These are phyloP conservation scores for Rhinocladiella mackenziei DNA, from an alignment of 2,329 filamentous ascomycete species.

Conservation along the genomic window DNA sequence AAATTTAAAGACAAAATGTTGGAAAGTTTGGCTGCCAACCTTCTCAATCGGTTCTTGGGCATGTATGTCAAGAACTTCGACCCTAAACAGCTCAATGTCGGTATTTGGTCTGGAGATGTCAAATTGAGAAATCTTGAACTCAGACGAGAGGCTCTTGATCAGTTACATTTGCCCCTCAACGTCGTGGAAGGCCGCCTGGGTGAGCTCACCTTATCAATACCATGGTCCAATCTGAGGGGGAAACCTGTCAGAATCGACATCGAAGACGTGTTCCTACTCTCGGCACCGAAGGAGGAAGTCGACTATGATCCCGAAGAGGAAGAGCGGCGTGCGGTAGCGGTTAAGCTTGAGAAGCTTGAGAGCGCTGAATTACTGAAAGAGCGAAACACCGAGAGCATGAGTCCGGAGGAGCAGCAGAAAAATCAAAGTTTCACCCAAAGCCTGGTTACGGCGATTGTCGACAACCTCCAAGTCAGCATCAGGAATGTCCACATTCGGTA, in stretches of 20 bases:
- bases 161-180: conserved; percentile 93
- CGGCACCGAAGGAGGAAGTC: conserved; percentile 90
- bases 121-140: conserved; percentile 90
- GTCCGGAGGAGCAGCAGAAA: conserved; percentile 91
- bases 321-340: conserved; percentile 73
- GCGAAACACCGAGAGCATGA: conserved; percentile 85
- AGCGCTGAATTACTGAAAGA: conserved; percentile 93
- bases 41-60: conserved; percentile 98
- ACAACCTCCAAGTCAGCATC: conserved; percentile 95
- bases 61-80: conserved; percentile 99
- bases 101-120: conserved; percentile 98
- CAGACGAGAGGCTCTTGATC: conserved; percentile 89
- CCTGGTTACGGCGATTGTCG: conserved; percentile 90
- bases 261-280: conserved; percentile 92
- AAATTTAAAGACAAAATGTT: conserved; percentile 69
- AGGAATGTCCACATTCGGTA: conserved; percentile 99
- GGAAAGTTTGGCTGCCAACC: conserved; percentile 90
- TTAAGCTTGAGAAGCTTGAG: conserved; percentile 99
- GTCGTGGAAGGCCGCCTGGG: conserved; percentile 94
- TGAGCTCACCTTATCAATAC: conserved; percentile 85
- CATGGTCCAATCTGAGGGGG: conserved; percentile 93
- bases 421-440: conserved; percentile 97
- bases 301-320: conserved; percentile 93
- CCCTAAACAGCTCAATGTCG: conserved; percentile 93
- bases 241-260: conserved; percentile 94